phyloP scores from a whole-genome alignment of 192 early-diverging fungal genomes.

The Lobosporangium transversale region DNA sequence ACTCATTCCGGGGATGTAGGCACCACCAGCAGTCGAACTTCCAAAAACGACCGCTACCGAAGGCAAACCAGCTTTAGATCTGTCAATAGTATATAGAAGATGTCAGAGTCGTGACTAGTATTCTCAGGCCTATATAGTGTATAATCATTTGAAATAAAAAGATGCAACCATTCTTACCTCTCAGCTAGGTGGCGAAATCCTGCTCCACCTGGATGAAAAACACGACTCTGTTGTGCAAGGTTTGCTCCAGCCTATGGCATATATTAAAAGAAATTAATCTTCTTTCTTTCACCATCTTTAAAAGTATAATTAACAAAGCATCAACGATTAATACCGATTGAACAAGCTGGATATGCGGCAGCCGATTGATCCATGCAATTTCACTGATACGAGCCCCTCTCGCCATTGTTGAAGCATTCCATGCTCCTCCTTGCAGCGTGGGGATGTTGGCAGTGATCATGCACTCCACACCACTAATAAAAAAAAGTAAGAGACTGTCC shows the following conservation, averaged over 20 bases:
- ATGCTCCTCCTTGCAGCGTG: constrained; percentile 68
- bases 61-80: constrained; percentile 68
- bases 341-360: constrained; percentile 65
- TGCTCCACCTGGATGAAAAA: constrained; percentile 71
- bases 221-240: constrained; percentile 68
- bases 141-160: too few species aligned
- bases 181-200: constrained; percentile 67
- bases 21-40: constrained; percentile 72
- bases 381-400: constrained; percentile 60
- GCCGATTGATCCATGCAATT: constrained; percentile 64
- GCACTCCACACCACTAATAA: constrained; percentile 60
- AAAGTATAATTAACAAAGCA: too few species aligned
- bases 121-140: too few species aligned
- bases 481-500: constrained; percentile 6
- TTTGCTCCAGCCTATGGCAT: constrained; percentile 69
- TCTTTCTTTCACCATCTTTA: too few species aligned
- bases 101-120: too few species aligned
- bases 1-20: constrained; percentile 70
- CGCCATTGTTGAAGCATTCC: constrained; percentile 66
- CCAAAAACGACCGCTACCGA: constrained; percentile 72
- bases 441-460: constrained; percentile 69
- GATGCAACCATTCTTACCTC: too few species aligned
- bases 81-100: too few species aligned
- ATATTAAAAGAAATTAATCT: neutral
- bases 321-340: constrained; percentile 61